Evolutionary conservation across 2,329 filamentous ascomycete species (phyloP).

Genomic region (Arthrobotrys conoides): DNA sequence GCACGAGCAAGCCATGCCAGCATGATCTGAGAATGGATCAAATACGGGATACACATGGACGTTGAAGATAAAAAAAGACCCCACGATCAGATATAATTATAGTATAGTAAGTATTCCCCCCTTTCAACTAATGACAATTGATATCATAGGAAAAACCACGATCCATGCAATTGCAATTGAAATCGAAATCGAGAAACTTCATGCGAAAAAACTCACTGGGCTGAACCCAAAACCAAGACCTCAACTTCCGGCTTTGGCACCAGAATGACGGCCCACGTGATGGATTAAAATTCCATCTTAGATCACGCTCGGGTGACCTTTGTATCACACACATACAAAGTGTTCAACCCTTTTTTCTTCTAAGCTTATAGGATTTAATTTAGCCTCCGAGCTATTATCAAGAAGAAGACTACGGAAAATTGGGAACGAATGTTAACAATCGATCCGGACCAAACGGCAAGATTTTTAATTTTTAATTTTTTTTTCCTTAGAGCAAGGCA

Average conservation of each 20-base stretch:
- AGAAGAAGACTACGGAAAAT: no score
- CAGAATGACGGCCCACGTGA: constrained; percentile 61
- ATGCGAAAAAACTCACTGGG: constrained; percentile 44
- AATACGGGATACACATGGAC: background rate
- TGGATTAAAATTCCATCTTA: constrained; percentile 55
- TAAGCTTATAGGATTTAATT: background rate
- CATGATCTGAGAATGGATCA: constrained; percentile 13
- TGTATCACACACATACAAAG: constrained; percentile 46
- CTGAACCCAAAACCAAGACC: constrained; percentile 40
- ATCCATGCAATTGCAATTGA: no score
- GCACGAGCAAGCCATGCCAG: constrained; percentile 16
- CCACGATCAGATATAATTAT: constrained; percentile 32
- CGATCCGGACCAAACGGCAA: constrained; percentile 38
- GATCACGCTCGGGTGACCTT: constrained; percentile 61
- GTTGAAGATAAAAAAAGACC: background rate
- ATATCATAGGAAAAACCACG: background rate
- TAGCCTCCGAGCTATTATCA: background rate
- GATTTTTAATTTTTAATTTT: background rate
- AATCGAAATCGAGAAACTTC: constrained; percentile 49
- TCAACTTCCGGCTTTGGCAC: constrained; percentile 54
- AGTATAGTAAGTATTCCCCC: background rate
- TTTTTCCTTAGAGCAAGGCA: background rate
- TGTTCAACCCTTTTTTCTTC: background rate
- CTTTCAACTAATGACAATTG: constrained; percentile 5
- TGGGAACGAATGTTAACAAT: no score